Conservation (phyloP, 345 rosid genomes). For the Aurinia saxatilis region DNA sequence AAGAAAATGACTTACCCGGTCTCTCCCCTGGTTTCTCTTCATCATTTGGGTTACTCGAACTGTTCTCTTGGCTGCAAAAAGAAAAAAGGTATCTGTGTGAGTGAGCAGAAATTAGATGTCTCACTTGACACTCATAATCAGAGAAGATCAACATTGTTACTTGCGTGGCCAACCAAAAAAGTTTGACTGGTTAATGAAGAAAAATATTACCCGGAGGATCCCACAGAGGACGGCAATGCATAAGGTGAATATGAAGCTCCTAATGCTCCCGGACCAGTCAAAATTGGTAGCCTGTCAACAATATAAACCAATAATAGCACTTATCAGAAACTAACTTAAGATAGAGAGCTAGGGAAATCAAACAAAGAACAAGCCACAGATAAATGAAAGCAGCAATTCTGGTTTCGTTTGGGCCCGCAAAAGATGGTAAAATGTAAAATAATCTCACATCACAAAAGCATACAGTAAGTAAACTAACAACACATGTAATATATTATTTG, state of each 20-base stretch:
- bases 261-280: slow-evolving; percentile 78
- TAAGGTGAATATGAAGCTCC: slow-evolving; percentile 76
- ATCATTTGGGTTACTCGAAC: slow-evolving; percentile 3
- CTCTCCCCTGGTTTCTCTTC: slow-evolving; percentile 14
- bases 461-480: slow-evolving; percentile 1
- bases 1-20: slow-evolving; percentile 19
- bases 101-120: not conserved
- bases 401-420: not conserved
- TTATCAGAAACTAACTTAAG: not conserved
- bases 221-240: slow-evolving; percentile 48
- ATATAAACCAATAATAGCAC: not conserved
- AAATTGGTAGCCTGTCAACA: slow-evolving; percentile 71
- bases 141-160: not conserved
- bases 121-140: not conserved
- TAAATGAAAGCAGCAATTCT: not conserved
- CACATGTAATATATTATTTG: not conserved
- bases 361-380: not conserved
- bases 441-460: not conserved
- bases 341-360: not conserved
- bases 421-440: not conserved
- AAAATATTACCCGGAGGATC: slow-evolving; percentile 46
- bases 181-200: not conserved
- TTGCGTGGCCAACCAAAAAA: not conserved
- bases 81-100: not conserved
- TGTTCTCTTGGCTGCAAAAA: slow-evolving; percentile 21